phyloP scores from a whole-genome alignment of 345 rosid species.

The Cardamine resedifolia region DNA sequence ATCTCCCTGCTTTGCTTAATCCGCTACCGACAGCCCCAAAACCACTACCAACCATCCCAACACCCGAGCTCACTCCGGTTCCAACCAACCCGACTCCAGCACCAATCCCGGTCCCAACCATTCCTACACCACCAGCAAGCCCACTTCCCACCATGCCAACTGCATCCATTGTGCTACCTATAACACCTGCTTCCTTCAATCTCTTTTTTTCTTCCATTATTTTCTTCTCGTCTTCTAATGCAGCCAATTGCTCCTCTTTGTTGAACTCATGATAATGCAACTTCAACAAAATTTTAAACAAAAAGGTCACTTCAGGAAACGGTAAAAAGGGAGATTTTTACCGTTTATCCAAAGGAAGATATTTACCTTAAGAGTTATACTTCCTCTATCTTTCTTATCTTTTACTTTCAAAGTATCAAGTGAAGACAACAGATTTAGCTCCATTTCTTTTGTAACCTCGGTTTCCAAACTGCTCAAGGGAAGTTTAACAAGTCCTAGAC shows the following conservation, averaged over 20 bases:
- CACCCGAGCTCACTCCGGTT: conserved; percentile 49
- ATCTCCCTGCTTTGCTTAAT: conserved; percentile 79
- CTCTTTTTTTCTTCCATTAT: conserved; percentile 80
- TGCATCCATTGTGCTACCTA: conserved; percentile 95
- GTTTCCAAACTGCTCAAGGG: conserved; percentile 62
- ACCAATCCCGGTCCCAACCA: conserved; percentile 74
- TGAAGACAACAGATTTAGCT: conserved; percentile 72
- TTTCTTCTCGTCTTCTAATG: conserved; percentile 88
- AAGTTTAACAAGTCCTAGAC: conserved; percentile 75
- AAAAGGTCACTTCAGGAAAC: conserved; percentile 33
- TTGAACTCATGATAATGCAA: conserved; percentile 71
- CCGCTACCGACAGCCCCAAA: conserved; percentile 81
- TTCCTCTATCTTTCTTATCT: conserved; percentile 98
- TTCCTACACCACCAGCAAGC: conserved; percentile 67
- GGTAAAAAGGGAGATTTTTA: background rate
- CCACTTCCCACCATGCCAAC: conserved; percentile 49
- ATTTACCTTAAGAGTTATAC: conserved; percentile 71
- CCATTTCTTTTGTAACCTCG: conserved; percentile 53
- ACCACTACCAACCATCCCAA: conserved; percentile 67
- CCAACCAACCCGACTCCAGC: conserved; percentile 74
- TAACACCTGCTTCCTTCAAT: conserved; percentile 83
- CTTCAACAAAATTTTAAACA: conserved; percentile 31
- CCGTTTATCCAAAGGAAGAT: conserved; percentile 7
- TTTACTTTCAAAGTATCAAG: conserved; percentile 90
- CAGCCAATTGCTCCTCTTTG: conserved; percentile 85